These are phyloP conservation scores for Cucurbita moschata DNA, from an alignment of 306 rosid genomes.

Conservation along the genomic window DNA sequence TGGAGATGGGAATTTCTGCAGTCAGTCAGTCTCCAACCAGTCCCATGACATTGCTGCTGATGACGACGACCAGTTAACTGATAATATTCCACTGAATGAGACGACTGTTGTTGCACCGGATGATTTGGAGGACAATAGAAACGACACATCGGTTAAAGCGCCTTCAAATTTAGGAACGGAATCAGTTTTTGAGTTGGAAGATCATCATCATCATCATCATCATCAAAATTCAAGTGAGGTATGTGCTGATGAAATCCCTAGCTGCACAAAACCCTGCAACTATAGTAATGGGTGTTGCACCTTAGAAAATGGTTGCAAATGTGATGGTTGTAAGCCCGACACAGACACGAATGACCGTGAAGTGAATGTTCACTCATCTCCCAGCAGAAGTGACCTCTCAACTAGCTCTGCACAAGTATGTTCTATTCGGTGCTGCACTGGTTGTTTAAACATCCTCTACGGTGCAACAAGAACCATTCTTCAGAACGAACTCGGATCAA, in stretches of 20 bases:
- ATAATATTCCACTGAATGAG: constrained; percentile 19
- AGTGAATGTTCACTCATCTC: constrained; percentile 14
- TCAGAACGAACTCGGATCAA: constrained; percentile 17
- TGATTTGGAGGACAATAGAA: constrained; percentile 13
- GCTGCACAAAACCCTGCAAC: constrained; percentile 13
- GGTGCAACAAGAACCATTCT: constrained; percentile 30
- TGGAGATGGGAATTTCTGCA: constrained; percentile 7
- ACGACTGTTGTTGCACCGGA: constrained; percentile 8
- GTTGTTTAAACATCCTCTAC: constrained; percentile 38
- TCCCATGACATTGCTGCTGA: constrained; percentile 11
- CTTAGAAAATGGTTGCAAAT: constrained; percentile 11
- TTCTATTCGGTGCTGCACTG: constrained; percentile 56
- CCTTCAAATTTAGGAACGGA: constrained; percentile 22
- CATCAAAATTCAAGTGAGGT: constrained; percentile 11
- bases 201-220: constrained; percentile 16
- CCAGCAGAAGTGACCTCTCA: constrained; percentile 17
- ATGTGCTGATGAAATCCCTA: constrained; percentile 13
- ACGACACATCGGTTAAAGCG: constrained; percentile 4
- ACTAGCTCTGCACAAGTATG: constrained; percentile 32
- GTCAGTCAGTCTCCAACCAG: constrained; percentile 17
- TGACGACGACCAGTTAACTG: constrained; percentile 9
- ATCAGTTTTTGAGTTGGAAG: constrained; percentile 15
- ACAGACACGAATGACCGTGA: constrained; percentile 12
- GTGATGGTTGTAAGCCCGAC: constrained; percentile 15
- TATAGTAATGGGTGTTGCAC: constrained; percentile 8